Evolutionary conservation across 2,329 filamentous ascomycete genomes (phyloP).

Genomic region (Pseudocercospora eumusae): DNA sequence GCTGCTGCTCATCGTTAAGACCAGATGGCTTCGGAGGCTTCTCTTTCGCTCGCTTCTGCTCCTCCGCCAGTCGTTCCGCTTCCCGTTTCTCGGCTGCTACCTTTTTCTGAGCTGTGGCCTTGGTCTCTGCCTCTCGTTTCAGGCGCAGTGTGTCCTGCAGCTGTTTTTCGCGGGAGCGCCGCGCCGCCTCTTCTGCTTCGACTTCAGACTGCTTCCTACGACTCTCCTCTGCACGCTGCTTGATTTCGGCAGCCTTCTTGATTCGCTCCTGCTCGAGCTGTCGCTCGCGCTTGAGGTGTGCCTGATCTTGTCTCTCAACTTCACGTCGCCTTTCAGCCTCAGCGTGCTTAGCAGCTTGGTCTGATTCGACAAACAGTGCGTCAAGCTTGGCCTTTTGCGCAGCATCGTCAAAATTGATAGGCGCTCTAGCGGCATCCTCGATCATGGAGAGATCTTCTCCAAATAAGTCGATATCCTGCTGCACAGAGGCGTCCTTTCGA

Average conservation of each 20-base stretch:
- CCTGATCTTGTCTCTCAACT: background rate
- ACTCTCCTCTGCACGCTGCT: background rate
- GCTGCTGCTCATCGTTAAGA: conserved; percentile 9
- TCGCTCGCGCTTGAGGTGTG: background rate
- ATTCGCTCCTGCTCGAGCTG: background rate
- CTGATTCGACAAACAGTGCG: background rate
- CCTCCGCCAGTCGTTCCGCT: background rate
- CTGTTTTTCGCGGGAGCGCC: background rate
- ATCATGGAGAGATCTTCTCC: too few relatives aligned
- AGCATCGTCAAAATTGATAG: background rate
- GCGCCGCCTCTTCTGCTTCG: background rate
- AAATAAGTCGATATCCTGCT: too few relatives aligned
- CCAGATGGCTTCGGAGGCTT: background rate
- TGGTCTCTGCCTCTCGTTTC: conserved; percentile 1
- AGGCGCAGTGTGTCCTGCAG: background rate
- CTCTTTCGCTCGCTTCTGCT: conserved; percentile 1
- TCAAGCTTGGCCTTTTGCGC: conserved; percentile 5
- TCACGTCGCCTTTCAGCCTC: conserved; percentile 2
- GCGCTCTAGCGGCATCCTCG: background rate
- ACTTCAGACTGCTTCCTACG: background rate
- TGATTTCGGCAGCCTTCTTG: background rate
- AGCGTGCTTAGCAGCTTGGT: conserved; percentile 1
- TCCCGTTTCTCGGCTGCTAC: background rate
- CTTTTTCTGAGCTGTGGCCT: background rate
- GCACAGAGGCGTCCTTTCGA: too few relatives aligned